Conservation (phyloP, 2,329 filamentous ascomycete species). For the Aspergillus eucalypticola region DNA sequence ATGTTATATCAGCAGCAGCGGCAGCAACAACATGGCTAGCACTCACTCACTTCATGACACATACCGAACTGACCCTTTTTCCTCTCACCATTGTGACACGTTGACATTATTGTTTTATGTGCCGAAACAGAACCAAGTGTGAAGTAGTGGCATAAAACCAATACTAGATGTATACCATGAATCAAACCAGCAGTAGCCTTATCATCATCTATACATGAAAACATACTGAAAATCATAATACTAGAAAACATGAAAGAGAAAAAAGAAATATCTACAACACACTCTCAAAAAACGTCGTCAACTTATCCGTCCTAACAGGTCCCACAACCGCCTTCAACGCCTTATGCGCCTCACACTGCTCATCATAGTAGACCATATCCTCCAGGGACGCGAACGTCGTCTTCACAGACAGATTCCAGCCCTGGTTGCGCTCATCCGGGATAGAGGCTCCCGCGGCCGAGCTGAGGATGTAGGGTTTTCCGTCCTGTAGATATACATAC, state of each 20-base stretch:
- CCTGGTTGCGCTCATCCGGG: conserved; percentile 62
- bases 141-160: too few species aligned
- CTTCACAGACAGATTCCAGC: conserved; percentile 65
- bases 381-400: conserved; percentile 64
- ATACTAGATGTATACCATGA: too few species aligned
- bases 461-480: conserved; percentile 68
- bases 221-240: not conserved
- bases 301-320: conserved; percentile 37
- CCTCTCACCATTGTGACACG: too few species aligned
- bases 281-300: conserved; percentile 42
- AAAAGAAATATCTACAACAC: conserved; percentile 25
- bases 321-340: conserved; percentile 44
- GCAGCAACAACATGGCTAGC: too few species aligned
- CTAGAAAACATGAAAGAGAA: not conserved
- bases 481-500: conserved; percentile 54
- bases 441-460: conserved; percentile 57
- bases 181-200: too few species aligned
- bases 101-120: too few species aligned
- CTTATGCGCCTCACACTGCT: conserved; percentile 57
- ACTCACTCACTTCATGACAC: too few species aligned
- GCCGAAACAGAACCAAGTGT: too few species aligned
- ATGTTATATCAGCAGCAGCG: not conserved
- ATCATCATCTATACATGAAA: not conserved
- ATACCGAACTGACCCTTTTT: too few species aligned
- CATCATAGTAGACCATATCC: conserved; percentile 72